Evolutionary conservation across 2,329 filamentous ascomycete species (phyloP).

Genomic region (Sarocladium oryzae): DNA sequence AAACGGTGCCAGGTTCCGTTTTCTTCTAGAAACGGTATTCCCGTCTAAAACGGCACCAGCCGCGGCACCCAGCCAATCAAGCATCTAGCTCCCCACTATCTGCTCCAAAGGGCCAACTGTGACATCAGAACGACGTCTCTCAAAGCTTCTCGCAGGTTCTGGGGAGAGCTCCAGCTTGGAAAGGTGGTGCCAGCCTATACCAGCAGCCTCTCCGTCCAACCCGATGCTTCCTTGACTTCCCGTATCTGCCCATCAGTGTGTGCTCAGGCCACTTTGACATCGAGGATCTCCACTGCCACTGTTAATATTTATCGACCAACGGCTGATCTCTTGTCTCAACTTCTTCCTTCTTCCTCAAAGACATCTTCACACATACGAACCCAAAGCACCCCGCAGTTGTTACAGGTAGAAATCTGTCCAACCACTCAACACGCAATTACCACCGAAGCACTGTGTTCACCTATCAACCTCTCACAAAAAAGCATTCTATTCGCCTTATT

Average conservation of each 20-base stretch:
- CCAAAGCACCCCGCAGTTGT: neutral
- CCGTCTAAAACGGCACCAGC: neutral
- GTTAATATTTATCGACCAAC: slow-evolving; percentile 4
- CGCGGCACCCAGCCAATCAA: slow-evolving; percentile 14
- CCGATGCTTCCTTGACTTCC: slow-evolving; percentile 5
- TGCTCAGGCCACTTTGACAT: neutral
- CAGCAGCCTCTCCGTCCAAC: neutral
- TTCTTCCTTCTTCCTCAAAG: neutral
- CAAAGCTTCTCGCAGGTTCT: slow-evolving; percentile 25
- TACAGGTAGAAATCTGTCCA: slow-evolving; percentile 7
- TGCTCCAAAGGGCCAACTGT: slow-evolving; percentile 18
- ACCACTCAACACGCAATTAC: slow-evolving; percentile 11
- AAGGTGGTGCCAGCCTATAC: slow-evolving; percentile 15
- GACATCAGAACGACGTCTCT: slow-evolving; percentile 27
- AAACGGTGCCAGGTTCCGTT: neutral
- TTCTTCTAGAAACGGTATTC: neutral
- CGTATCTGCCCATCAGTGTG: neutral
- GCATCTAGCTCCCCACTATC: slow-evolving; percentile 17
- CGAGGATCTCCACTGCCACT: slow-evolving; percentile 7
- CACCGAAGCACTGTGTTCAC: slow-evolving; percentile 18
- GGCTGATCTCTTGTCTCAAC: slow-evolving; percentile 6
- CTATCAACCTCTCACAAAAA: slow-evolving; percentile 14
- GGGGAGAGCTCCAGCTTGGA: neutral
- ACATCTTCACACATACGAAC: neutral
- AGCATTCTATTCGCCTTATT: neutral